phyloP scores from a whole-genome alignment of 2,329 filamentous ascomycete genomes.

The Talaromyces sp. region DNA sequence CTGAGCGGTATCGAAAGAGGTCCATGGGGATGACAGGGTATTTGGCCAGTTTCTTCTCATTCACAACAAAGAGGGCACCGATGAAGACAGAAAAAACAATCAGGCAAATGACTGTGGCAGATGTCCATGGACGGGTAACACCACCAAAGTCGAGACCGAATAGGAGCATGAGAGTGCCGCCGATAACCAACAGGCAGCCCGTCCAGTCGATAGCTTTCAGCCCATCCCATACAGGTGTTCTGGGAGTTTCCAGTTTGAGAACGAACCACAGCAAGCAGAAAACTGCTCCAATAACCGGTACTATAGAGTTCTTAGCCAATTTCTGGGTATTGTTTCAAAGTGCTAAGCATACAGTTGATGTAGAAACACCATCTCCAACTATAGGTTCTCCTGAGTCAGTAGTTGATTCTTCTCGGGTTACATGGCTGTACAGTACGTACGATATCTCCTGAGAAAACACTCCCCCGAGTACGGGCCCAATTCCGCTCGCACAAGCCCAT shows the following conservation, averaged over 20 bases:
- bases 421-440: not conserved
- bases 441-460: conserved; percentile 7
- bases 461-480: conserved; percentile 41
- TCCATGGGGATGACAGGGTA: conserved; percentile 66
- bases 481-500: conserved; percentile 47
- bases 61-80: conserved; percentile 59
- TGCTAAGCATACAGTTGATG: conserved; percentile 41
- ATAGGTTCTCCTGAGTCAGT: not conserved
- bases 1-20: conserved; percentile 58
- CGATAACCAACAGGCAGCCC: conserved; percentile 56
- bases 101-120: conserved; percentile 64
- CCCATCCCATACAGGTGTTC: conserved; percentile 48
- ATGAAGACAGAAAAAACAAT: conserved; percentile 62
- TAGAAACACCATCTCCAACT: conserved; percentile 53
- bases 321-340: not conserved
- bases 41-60: conserved; percentile 63
- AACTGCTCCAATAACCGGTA: conserved; percentile 51
- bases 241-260: conserved; percentile 52
- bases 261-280: conserved; percentile 52
- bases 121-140: conserved; percentile 64
- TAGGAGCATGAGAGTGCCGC: conserved; percentile 73
- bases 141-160: conserved; percentile 76
- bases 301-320: conserved; percentile 12
- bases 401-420: not conserved
- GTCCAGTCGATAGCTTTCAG: conserved; percentile 56